Conservation (phyloP, 1,284 basidiomycete species). For the Trametes polyzona region DNA sequence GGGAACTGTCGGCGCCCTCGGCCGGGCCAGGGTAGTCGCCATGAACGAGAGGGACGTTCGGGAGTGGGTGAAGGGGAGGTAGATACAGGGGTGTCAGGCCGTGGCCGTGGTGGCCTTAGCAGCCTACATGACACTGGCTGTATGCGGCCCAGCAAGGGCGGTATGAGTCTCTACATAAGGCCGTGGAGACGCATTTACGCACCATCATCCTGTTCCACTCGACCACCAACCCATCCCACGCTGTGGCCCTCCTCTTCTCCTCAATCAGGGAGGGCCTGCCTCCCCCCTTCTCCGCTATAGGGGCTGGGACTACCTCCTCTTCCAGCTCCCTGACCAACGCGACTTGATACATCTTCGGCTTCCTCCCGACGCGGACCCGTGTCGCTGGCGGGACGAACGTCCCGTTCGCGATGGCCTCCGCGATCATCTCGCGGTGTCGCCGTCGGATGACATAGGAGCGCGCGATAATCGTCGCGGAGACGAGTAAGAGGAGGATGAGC, state of each 20-base stretch:
- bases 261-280: slow-evolving; percentile 4
- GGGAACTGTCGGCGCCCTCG: not conserved
- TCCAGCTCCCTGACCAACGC: slow-evolving; percentile 13
- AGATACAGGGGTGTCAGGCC: not conserved
- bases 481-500: slow-evolving; percentile 62
- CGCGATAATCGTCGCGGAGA: slow-evolving; percentile 64
- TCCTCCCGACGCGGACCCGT: slow-evolving; percentile 10
- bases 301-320: not conserved
- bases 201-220: slow-evolving; percentile 26
- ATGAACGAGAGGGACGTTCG: slow-evolving; percentile 1
- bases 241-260: slow-evolving; percentile 13
- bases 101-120: slow-evolving; percentile 1
- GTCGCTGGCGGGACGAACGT: slow-evolving; percentile 48
- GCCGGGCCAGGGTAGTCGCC: slow-evolving; percentile 3
- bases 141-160: not conserved
- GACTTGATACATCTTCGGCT: slow-evolving; percentile 29
- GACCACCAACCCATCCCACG: slow-evolving; percentile 7
- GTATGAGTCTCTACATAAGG: not conserved
- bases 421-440: slow-evolving; percentile 57
- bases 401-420: slow-evolving; percentile 65
- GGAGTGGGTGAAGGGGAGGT: slow-evolving; percentile 2
- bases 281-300: not conserved
- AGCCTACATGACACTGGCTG: slow-evolving; percentile 19
- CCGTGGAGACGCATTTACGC: not conserved
- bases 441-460: slow-evolving; percentile 62